A percentile compares a stretch with the other conserved stretches of the same genome.
phyloP scores from a whole-genome alignment of 805 yeast species.

The Brettanomyces naardenensis region DNA sequence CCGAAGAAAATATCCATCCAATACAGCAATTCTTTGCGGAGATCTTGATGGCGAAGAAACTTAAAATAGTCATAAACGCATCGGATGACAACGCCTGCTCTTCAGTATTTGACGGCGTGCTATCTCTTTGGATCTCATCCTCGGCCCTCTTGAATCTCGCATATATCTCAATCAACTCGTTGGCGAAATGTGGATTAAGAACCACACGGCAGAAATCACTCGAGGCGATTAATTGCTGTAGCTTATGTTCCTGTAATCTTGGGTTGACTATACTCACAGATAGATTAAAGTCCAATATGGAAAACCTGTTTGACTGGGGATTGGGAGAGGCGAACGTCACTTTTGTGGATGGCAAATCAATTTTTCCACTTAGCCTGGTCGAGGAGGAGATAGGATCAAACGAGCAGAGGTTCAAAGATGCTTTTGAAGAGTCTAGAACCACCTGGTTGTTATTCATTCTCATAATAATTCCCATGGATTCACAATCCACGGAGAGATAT shows the following conservation, averaged over 20 bases:
- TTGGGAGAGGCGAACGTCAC: conserved; percentile 25
- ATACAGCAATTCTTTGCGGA: conserved; percentile 59
- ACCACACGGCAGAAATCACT: conserved; percentile 53
- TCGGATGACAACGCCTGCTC: conserved; percentile 5
- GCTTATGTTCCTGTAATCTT: conserved; percentile 17
- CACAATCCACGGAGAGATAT: conserved; percentile 4
- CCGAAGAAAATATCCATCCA: conserved; percentile 67
- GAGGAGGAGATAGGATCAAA: conserved; percentile 10
- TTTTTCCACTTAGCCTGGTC: conserved; percentile 29
- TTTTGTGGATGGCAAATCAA: conserved; percentile 34
- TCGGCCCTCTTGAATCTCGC: conserved; percentile 5
- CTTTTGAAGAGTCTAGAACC: conserved; percentile 10
- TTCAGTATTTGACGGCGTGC: not conserved
- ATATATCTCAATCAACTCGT: conserved; percentile 16
- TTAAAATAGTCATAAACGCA: conserved; percentile 17
- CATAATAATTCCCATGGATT: conserved; percentile 5
- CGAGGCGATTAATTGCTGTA: conserved; percentile 46
- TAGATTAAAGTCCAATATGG: conserved; percentile 39
- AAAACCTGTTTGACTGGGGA: conserved; percentile 32
- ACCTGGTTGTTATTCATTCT: conserved; percentile 7
- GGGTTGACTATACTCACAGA: conserved; percentile 35
- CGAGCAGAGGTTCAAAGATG: conserved; percentile 8
- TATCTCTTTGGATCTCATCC: not conserved
- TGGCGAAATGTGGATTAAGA: conserved; percentile 38
- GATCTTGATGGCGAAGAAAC: conserved; percentile 47